Conservation (phyloP, 2,329 filamentous ascomycete species). For the Fusarium robinianum region DNA sequence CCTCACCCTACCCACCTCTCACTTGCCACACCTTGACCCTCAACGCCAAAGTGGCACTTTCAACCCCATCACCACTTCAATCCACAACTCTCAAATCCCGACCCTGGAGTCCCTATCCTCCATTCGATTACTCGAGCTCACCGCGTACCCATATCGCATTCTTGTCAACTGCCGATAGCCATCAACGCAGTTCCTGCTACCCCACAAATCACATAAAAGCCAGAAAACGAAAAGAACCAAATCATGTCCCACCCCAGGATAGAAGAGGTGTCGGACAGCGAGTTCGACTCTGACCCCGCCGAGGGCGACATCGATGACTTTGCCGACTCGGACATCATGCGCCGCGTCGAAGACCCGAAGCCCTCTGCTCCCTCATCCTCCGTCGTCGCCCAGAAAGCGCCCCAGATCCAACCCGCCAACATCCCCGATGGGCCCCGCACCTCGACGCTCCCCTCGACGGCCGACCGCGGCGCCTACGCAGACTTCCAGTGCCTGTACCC, state of each 20-base stretch:
- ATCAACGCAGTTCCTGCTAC: not conserved
- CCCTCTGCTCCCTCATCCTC: slow-evolving; percentile 33
- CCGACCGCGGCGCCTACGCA: slow-evolving; percentile 65
- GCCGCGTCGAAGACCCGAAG: slow-evolving; percentile 45
- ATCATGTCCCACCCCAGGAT: slow-evolving; percentile 83
- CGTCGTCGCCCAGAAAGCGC: slow-evolving; percentile 29
- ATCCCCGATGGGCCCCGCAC: slow-evolving; percentile 39
- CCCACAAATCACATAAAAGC: slow-evolving; percentile 33
- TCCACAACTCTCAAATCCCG: not conserved
- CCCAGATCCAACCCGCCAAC: slow-evolving; percentile 30
- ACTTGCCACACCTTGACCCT: slow-evolving; percentile 21
- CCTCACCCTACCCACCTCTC: slow-evolving; percentile 18
- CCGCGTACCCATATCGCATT: too few species aligned
- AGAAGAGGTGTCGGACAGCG: slow-evolving; percentile 89
- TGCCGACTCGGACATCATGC: slow-evolving; percentile 60
- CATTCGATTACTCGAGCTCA: not conserved
- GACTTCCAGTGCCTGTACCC: slow-evolving; percentile 91
- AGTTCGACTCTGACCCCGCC: slow-evolving; percentile 80
- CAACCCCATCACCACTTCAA: slow-evolving; percentile 6
- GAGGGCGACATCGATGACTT: slow-evolving; percentile 80
- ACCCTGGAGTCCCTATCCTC: not conserved
- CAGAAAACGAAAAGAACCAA: slow-evolving; percentile 18
- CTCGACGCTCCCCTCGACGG: slow-evolving; percentile 39
- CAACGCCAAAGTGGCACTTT: slow-evolving; percentile 25
- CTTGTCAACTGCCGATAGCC: too few species aligned